Conservation (phyloP, 2,329 filamentous ascomycete genomes). For the Talaromyces rugulosus region DNA sequence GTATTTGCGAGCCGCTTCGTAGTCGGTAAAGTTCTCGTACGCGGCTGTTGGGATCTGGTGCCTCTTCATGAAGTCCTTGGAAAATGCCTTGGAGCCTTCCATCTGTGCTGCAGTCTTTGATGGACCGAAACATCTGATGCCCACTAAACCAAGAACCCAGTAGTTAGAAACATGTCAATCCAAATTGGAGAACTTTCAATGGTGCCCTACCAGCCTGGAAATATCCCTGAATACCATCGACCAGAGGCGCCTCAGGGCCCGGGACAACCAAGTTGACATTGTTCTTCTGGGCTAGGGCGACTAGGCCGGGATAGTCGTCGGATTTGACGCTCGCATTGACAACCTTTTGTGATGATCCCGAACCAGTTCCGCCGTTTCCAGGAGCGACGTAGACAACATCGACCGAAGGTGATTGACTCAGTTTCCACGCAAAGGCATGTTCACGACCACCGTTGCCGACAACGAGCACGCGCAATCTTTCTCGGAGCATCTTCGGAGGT, state of each 20-base stretch:
- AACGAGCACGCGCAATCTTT: constrained; percentile 68
- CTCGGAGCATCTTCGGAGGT: constrained; percentile 33
- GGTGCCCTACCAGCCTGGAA: constrained; percentile 57
- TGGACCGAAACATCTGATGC: constrained; percentile 81
- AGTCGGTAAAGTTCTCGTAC: constrained; percentile 83
- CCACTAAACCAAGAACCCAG: constrained; percentile 40
- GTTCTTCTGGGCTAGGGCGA: constrained; percentile 68
- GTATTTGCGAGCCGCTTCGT: constrained; percentile 68
- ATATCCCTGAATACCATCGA: constrained; percentile 81
- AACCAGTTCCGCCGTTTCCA: constrained; percentile 83
- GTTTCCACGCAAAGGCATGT: constrained; percentile 91
- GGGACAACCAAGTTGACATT: constrained; percentile 79
- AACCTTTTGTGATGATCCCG: constrained; percentile 54
- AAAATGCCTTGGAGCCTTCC: constrained; percentile 96
- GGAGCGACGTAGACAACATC: constrained; percentile 65
- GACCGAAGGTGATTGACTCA: constrained; percentile 75
- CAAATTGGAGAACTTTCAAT: neutral
- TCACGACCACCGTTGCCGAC: constrained; percentile 93
- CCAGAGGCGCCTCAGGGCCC: constrained; percentile 89
- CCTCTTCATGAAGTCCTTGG: constrained; percentile 95
- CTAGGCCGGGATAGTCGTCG: constrained; percentile 73
- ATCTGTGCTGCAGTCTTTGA: constrained; percentile 78
- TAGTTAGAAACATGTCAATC: neutral
- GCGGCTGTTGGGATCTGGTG: constrained; percentile 85
- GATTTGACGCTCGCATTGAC: constrained; percentile 69